Evolutionary conservation across 2,329 filamentous ascomycete species (phyloP), one percentile per base, ranked within the genome.

Genomic region (Coniosporium tulheliwenetii): DNA sequence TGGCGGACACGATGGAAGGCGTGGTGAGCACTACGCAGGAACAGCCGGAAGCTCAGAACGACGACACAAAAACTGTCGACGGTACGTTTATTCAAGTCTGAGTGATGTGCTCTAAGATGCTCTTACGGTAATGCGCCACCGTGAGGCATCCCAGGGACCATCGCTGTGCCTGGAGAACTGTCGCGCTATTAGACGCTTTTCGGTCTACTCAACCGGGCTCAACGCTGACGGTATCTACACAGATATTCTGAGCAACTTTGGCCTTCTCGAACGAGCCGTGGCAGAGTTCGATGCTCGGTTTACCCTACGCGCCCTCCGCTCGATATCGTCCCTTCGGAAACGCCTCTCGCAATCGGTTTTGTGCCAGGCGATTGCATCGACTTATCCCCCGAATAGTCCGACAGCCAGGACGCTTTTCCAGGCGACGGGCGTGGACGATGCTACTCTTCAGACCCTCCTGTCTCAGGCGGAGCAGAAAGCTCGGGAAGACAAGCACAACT

Each of bases 161-260:
- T 36, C 8, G 14, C 8, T 9, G 30, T 16, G 31, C 13, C 12
- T 30, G 5, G 13, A 36, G 14, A 31, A 10, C n/a, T 19, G 5
- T 19, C n/a, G 12, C 30, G 10, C 8, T 29, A 15, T 15, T 33
- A 10, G n/a, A n/a, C n/a, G 31, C 8, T 35, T 15, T 15, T 35
- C 5, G 3, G 32, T 15, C 14, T 35, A n/a, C 32, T 35, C 32
- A n/a, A 35, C 12, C 14, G 32, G 14, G 19, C 19, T 26, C 19
- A 26, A 26, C 32, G 32, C 32, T 33, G 32, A 33, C 32, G 32
- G 4, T 26, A 26, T 26, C 32, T 33, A 10, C 32, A 33, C 57
- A 96, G 91, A 95, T 62, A 93, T 98, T 67, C 91, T 87, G 66
- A 80, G 76, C 71, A 95, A 93, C 66, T 95, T 95, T 58, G 76